Evolutionary conservation across 768 basidiomycete species (phyloP).

Genomic region (Lyophyllum decastes): DNA sequence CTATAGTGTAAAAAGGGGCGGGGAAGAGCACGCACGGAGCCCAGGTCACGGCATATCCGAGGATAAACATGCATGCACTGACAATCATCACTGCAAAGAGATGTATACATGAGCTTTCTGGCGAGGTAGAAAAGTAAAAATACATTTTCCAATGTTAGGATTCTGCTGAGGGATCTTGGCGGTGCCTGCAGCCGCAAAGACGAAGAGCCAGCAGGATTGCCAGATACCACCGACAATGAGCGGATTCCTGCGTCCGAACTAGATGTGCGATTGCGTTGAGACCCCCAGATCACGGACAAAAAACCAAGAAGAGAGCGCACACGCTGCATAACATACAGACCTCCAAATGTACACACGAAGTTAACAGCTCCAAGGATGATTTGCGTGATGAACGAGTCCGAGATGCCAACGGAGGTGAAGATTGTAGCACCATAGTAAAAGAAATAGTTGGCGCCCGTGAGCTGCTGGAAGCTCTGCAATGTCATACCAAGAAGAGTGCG

Average conservation of each 20-base stretch:
- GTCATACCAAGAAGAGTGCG: slow-evolving; percentile 53
- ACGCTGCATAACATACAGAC: slow-evolving; percentile 72
- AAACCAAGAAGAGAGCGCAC: slow-evolving; percentile 29
- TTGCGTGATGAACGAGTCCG: slow-evolving; percentile 69
- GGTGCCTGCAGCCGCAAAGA: slow-evolving; percentile 73
- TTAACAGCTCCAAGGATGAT: slow-evolving; percentile 78
- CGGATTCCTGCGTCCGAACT: slow-evolving; percentile 67
- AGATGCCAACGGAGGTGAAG: slow-evolving; percentile 66
- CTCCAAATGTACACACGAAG: slow-evolving; percentile 71
- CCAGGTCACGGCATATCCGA: slow-evolving; percentile 73
- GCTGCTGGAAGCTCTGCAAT: slow-evolving; percentile 70
- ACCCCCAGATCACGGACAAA: background rate
- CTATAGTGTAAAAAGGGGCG: no score
- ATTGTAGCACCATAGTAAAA: slow-evolving; percentile 70
- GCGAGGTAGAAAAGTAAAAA: slow-evolving; percentile 11
- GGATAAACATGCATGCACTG: slow-evolving; percentile 69
- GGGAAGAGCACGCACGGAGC: slow-evolving; percentile 42
- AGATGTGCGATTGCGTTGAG: background rate
- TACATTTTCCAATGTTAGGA: slow-evolving; percentile 54
- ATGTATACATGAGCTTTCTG: background rate
- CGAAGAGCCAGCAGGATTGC: slow-evolving; percentile 71
- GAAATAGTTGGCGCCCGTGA: slow-evolving; percentile 72
- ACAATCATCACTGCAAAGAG: slow-evolving; percentile 55
- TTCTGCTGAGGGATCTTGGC: slow-evolving; percentile 52
- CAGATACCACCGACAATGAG: slow-evolving; percentile 71